Percentiles rank a stretch among this genome's conserved stretches.
phyloP scores from a whole-genome alignment of 108 stramenopile species.

The Skeletonema tropicum region DNA sequence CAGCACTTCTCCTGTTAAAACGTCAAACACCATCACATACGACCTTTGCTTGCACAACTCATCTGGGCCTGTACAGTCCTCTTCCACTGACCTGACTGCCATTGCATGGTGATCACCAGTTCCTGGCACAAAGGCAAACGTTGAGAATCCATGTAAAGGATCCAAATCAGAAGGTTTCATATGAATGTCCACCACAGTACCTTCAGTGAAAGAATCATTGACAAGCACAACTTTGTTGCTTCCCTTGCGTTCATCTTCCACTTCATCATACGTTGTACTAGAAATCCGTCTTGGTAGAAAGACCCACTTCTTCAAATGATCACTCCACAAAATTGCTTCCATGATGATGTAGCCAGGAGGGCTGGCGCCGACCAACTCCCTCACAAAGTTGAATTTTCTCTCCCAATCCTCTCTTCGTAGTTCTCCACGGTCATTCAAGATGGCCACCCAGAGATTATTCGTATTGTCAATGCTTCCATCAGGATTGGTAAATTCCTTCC shows the following conservation, averaged over 20 bases:
- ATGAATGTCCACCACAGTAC: constrained; percentile 77
- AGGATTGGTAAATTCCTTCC: constrained; percentile 89
- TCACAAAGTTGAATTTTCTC: constrained; percentile 80
- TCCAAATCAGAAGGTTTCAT: constrained; percentile 55
- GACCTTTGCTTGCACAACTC: constrained; percentile 88
- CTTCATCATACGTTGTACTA: constrained; percentile 85
- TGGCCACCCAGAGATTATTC: constrained; percentile 92
- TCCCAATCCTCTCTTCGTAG: constrained; percentile 83
- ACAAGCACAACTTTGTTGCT: constrained; percentile 88
- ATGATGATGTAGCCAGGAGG: constrained; percentile 91
- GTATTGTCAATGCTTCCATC: constrained; percentile 85
- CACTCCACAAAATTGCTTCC: constrained; percentile 91
- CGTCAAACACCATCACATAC: constrained; percentile 90
- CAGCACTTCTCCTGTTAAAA: constrained; percentile 88
- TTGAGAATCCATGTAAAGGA: constrained; percentile 90
- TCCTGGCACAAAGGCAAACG: constrained; percentile 94
- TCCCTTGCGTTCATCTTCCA: constrained; percentile 84
- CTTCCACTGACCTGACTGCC: constrained; percentile 90
- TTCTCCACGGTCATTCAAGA: constrained; percentile 75
- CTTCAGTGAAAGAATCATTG: constrained; percentile 72
- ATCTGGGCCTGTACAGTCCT: constrained; percentile 81
- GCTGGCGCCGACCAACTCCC: constrained; percentile 70
- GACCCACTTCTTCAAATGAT: constrained; percentile 88
- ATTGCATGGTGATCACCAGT: constrained; percentile 84
- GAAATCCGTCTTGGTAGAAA: constrained; percentile 93